Evolutionary conservation across 331 rosid genomes (phyloP).

Genomic region (Pyracantha coccinea): DNA sequence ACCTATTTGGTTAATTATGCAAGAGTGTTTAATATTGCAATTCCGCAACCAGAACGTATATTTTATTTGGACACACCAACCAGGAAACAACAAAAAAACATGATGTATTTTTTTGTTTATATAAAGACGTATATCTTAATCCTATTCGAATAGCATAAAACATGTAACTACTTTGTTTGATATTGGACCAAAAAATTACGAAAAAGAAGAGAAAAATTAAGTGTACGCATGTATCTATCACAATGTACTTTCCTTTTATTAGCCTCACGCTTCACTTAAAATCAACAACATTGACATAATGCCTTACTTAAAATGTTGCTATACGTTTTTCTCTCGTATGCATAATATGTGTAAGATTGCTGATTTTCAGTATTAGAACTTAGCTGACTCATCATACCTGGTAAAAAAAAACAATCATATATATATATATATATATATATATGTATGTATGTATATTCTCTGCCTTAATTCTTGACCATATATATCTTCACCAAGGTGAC

Average conservation of each 20-base stretch:
- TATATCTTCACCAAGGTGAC: not conserved
- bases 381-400: not conserved
- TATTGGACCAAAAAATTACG: not conserved
- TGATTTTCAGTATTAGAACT: not conserved
- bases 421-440: no score
- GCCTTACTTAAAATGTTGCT: no score
- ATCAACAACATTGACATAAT: not conserved
- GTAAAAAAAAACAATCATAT: no score
- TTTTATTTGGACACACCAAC: conserved; percentile 3
- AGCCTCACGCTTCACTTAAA: not conserved
- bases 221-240: not conserved
- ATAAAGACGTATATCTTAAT: not conserved
- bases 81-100: not conserved
- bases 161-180: no score
- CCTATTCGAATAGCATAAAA: not conserved
- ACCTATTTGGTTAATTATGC: not conserved
- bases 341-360: not conserved
- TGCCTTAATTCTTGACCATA: not conserved
- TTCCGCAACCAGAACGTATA: conserved; percentile 4
- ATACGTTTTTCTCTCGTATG: not conserved
- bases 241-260: not conserved
- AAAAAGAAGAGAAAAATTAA: not conserved
- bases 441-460: no score
- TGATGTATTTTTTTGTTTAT: not conserved
- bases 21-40: not conserved